Base-by-base conservation (phyloP, 2,329 filamentous ascomycete species). In the Clathrospora elynae region DNA sequence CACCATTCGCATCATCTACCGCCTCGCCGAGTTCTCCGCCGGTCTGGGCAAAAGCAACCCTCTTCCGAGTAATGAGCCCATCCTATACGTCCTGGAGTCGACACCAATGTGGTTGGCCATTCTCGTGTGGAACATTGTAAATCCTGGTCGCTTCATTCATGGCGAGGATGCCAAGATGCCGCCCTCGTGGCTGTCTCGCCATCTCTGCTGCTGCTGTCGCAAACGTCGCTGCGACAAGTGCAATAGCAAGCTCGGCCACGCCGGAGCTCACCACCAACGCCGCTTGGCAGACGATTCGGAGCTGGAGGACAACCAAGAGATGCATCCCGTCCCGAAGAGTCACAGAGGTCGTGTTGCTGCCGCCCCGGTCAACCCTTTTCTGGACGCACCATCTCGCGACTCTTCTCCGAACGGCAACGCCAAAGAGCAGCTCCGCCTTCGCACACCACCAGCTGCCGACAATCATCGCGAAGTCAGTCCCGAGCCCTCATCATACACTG, bases 51-150 rank as follows among this genome's bases (percentile, higher is more conserved):
- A 40, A n/a, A 53, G 64, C 20, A 78, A 77, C 56, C 66, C 69
- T 1, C 67, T 79, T 19, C 72, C 77, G 1, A 72, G 62, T 30
- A 71, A 79, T 51, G 79, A 83, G 57, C 72, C 59, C 4, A 83
- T 79, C 55, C 71, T 76, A 23, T 80, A 78, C 47, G 60, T 63
- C 2, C 75, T 72, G 48, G 80, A 84, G 57, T 78, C 78, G 1
- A 59, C 77, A 2, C 79, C 81, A 3, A 83, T 84, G 76, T 68
- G 78, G 37, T 36, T 82, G 13, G 57, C 55, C 6, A 43, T 60
- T 14, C 9, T 61, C 0, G 42, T 61, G 18, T 54, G 49, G 49
- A 57, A 53, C 31, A 31, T 54, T 12, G 42, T 51, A 5, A 49
- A 44, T 14, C 44, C 46, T 12, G 38, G 43, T 26, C 41, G 44